These are phyloP conservation scores for Lomentospora prolificans DNA, from an alignment of 2,329 filamentous ascomycete species.

Conservation along the genomic window DNA sequence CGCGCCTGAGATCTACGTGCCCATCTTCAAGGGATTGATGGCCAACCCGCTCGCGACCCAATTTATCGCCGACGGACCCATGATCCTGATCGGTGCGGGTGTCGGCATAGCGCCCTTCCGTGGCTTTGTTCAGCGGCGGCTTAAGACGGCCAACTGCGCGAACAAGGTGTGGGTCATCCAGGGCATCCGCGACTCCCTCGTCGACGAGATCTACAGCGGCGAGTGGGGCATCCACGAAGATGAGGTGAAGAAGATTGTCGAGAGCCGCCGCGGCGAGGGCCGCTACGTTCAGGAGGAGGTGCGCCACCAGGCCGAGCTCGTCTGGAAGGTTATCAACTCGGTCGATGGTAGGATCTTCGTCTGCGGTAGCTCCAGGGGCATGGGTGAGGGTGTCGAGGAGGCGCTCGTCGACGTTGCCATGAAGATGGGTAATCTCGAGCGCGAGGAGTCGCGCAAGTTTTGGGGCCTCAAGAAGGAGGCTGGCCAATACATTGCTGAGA, in stretches of 20 bases:
- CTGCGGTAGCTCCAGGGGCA: slow-evolving; percentile 88
- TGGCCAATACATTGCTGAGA: slow-evolving; percentile 90
- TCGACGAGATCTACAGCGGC: slow-evolving; percentile 93
- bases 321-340: slow-evolving; percentile 95
- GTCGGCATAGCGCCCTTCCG: slow-evolving; percentile 97
- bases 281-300: slow-evolving; percentile 97
- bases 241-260: slow-evolving; percentile 72
- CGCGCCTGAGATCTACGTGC: slow-evolving; percentile 54
- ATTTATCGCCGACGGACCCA: slow-evolving; percentile 88
- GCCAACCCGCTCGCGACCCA: slow-evolving; percentile 87
- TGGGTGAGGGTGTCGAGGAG: slow-evolving; percentile 92
- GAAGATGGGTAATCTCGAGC: slow-evolving; percentile 78
- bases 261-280: slow-evolving; percentile 66
- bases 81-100: slow-evolving; percentile 93
- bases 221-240: slow-evolving; percentile 93
- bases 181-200: slow-evolving; percentile 82
- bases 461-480: slow-evolving; percentile 88
- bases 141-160: slow-evolving; percentile 90
- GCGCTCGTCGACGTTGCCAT: slow-evolving; percentile 86
- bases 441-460: slow-evolving; percentile 73
- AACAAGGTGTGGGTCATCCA: slow-evolving; percentile 98
- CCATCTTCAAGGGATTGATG: slow-evolving; percentile 99
- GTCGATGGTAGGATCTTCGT: slow-evolving; percentile 96
- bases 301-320: slow-evolving; percentile 79
- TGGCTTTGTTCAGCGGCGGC: slow-evolving; percentile 87